Evolutionary conservation across 352 stramenopile genomes (phyloP).

Genomic region (Pythium aristosporum): DNA sequence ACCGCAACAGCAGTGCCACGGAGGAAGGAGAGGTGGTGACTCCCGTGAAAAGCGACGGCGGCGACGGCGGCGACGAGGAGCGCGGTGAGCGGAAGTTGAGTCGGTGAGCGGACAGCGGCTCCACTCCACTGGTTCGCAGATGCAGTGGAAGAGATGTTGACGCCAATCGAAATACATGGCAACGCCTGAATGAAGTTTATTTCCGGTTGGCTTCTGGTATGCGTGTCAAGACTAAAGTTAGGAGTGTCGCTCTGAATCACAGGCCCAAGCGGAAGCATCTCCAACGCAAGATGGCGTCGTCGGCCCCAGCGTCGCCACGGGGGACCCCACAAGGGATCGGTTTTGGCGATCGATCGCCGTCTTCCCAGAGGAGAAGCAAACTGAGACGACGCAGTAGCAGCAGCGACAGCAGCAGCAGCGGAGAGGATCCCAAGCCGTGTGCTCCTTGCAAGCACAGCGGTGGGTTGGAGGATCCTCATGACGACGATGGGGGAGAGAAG

Average conservation of each 20-base stretch:
- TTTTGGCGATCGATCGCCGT: background rate
- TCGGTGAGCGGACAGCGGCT: background rate
- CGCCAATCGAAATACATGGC: background rate
- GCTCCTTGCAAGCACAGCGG: background rate
- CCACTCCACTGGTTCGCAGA: background rate
- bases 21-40: constrained; percentile 22
- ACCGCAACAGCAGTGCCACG: constrained; percentile 14
- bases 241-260: background rate
- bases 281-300: constrained; percentile 4
- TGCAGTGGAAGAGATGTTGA: background rate
- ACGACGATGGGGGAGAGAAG: background rate
- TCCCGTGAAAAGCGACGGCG: constrained; percentile 41
- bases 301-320: constrained; percentile 2
- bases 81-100: background rate
- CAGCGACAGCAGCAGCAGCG: constrained; percentile 2
- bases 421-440: background rate
- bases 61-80: constrained; percentile 50
- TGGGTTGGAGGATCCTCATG: background rate
- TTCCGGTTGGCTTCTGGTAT: constrained; percentile 23
- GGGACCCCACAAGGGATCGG: background rate
- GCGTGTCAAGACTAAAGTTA: constrained; percentile 30
- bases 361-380: background rate
- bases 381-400: constrained; percentile 6
- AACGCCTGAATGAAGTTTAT: background rate
- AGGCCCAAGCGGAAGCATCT: background rate